Conservation (phyloP, 768 basidiomycete genomes). For the Kwoniella sp. region DNA sequence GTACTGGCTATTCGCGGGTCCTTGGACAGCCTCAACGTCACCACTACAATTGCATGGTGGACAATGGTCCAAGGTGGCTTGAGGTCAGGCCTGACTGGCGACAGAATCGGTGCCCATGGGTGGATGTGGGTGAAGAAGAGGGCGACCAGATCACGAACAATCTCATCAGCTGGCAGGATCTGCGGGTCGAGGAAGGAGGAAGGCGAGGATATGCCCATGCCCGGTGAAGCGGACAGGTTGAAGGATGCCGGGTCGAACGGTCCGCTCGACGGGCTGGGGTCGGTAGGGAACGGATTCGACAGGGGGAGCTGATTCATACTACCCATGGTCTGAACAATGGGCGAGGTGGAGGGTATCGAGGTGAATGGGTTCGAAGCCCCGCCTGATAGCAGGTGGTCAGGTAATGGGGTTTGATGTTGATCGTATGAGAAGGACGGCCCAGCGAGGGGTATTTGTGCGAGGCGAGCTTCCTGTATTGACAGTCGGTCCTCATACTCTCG, state of each 20-base stretch:
- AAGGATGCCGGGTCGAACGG: conserved; percentile 4
- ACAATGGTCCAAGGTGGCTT: conserved; percentile 45
- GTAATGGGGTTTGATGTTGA: conserved; percentile 3
- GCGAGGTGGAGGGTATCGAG: conserved; percentile 2
- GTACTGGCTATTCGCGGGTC: conserved; percentile 30
- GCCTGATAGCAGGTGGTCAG: conserved; percentile 1
- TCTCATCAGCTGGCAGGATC: conserved; percentile 45
- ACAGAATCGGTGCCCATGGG: conserved; percentile 48
- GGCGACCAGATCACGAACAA: conserved; percentile 43
- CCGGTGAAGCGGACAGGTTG: conserved; percentile 10
- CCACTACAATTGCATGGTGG: conserved; percentile 48
- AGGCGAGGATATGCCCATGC: conserved; percentile 15
- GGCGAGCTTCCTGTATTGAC: conserved; percentile 29
- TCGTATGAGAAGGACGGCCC: conserved; percentile 16
- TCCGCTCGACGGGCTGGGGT: conserved; percentile 4
- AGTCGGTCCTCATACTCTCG: conserved; percentile 31
- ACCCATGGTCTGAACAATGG: too few relatives aligned
- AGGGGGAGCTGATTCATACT: conserved; percentile 5
- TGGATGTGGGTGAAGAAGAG: conserved; percentile 45
- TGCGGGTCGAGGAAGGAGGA: conserved; percentile 38
- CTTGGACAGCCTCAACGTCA: conserved; percentile 42
- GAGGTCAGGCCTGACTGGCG: conserved; percentile 27
- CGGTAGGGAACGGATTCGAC: conserved; percentile 5
- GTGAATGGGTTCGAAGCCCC: conserved; percentile 4
- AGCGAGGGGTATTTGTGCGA: conserved; percentile 10